Base-by-base conservation (phyloP, 805 yeast species). In the Lipomyces mesembrius region DNA sequence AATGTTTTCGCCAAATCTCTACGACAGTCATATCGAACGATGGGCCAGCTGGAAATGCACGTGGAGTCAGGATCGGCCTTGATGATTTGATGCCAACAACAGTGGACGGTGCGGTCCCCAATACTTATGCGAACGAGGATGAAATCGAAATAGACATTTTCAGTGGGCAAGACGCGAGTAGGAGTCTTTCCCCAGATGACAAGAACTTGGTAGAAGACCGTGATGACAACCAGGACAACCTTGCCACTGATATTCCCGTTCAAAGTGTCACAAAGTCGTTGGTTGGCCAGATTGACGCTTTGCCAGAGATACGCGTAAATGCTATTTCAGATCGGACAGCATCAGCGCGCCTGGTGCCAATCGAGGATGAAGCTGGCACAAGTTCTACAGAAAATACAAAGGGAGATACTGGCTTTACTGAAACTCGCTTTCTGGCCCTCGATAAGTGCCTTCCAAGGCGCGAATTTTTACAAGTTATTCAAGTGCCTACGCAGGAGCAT, bases 381-480 rank as follows among this genome's bases (percentile, higher is more conserved):
- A 29, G 54, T 11, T 29, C 8, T n/a, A 32, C 12, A 5, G 49
- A 57, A 5, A 43, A 8, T 17, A 32, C 34, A 9, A 27, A n/a
- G 12, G 27, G 1, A 5, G 29, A 8, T 14, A 14, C 43, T 17
- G 70, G 70, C 17, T 61, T 39, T 27, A 1, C 65, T 55, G 71
- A 68, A 32, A 86, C 89, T 1, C 73, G 77, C 14, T 94, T 92
- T 73, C 77, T 91, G 37, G 95, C 98, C 0, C 80, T 94, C 34
- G 98, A 93, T 75, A 94, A 94, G 76, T 91, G 96, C 72, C 79
- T 90, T 0, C 91, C 92, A 1, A 78, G 82, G 20, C 79, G 96
- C 27, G 74, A 79, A 29, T 91, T 83, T 74, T 69, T 92, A 9
- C 88, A 88, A 65, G 72, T 84, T 3, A 29, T 87, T 49, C 49